These are phyloP conservation scores for Raffaelea deltoideospora DNA, from an alignment of 2,329 filamentous ascomycete genomes.

Conservation along the genomic window DNA sequence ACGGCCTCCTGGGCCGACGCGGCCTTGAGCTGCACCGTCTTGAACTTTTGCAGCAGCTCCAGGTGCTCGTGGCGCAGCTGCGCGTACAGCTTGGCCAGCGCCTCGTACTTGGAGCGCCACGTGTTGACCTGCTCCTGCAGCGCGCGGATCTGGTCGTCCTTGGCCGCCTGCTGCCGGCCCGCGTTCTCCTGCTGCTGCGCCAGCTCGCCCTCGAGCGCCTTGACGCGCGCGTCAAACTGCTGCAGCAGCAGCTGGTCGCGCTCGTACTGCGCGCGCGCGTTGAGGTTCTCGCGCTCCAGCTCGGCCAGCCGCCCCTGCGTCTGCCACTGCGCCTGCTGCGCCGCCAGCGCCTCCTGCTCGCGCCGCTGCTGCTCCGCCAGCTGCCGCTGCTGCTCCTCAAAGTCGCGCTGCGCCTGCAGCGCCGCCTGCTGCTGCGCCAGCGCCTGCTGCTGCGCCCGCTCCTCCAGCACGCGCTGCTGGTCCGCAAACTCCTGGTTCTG, in stretches of 20 bases:
- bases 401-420: slow-evolving; percentile 79
- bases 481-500: slow-evolving; percentile 93
- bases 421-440: slow-evolving; percentile 69
- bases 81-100: slow-evolving; percentile 90
- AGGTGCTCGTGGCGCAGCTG: slow-evolving; percentile 91
- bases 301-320: slow-evolving; percentile 93
- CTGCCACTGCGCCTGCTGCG: slow-evolving; percentile 82
- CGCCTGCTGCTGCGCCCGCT: slow-evolving; percentile 71
- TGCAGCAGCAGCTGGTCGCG: slow-evolving; percentile 94
- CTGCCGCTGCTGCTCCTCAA: slow-evolving; percentile 83
- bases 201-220: slow-evolving; percentile 80
- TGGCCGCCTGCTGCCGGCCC: slow-evolving; percentile 71
- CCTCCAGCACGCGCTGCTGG: slow-evolving; percentile 76
- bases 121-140: slow-evolving; percentile 96
- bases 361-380: slow-evolving; percentile 80
- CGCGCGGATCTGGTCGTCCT: slow-evolving; percentile 85
- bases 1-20: slow-evolving; percentile 95
- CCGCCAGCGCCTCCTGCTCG: slow-evolving; percentile 78
- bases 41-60: slow-evolving; percentile 90
- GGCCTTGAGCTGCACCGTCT: slow-evolving; percentile 88
- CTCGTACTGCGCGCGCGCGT: slow-evolving; percentile 88
- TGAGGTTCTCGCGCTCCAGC: slow-evolving; percentile 86
- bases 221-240: slow-evolving; percentile 90
- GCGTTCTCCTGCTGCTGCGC: slow-evolving; percentile 68
- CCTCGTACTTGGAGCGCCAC: slow-evolving; percentile 94